phyloP scores from a whole-genome alignment of 2,329 filamentous ascomycete species.

The Diaporthe nobilis region DNA sequence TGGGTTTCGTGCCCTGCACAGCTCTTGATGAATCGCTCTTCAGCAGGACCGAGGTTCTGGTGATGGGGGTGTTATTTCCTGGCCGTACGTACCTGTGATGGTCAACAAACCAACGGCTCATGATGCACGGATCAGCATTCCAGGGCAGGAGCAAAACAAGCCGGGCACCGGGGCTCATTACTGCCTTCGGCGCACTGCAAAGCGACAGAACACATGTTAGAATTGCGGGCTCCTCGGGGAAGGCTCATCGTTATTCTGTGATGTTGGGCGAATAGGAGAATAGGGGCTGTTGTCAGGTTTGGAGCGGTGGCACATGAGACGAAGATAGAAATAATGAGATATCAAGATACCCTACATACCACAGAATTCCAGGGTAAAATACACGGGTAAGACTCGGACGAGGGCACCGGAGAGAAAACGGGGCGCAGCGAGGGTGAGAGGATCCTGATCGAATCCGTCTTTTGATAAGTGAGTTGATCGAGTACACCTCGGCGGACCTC shows the following conservation, averaged over 20 bases:
- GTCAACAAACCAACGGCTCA: not conserved
- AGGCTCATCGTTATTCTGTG: not conserved
- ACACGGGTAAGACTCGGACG: not conserved
- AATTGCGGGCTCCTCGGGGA: not conserved
- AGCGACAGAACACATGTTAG: not conserved
- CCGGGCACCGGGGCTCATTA: not conserved
- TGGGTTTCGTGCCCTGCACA: conserved; percentile 71
- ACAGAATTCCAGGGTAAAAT: not conserved
- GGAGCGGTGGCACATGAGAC: not conserved
- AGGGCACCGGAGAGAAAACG: not conserved
- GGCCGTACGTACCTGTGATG: too few relatives aligned
- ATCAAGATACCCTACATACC: conserved; percentile 12
- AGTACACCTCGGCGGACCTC: not conserved
- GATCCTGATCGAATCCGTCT: not conserved
- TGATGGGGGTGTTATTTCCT: not conserved
- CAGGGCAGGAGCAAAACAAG: not conserved
- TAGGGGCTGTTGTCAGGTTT: not conserved
- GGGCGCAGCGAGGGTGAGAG: not conserved
- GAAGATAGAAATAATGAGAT: not conserved
- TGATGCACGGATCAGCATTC: not conserved
- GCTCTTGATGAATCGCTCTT: conserved; percentile 50
- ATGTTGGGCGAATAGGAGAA: not conserved
- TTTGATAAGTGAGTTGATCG: not conserved
- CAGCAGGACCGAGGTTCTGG: not conserved
- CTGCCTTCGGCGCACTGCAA: not conserved